A percentile compares a stretch with the other conserved stretches of the same genome.
These are phyloP conservation scores for Rhizopus delemar DNA, from an alignment of 371 early-diverging fungal species.

Conservation along the genomic window DNA sequence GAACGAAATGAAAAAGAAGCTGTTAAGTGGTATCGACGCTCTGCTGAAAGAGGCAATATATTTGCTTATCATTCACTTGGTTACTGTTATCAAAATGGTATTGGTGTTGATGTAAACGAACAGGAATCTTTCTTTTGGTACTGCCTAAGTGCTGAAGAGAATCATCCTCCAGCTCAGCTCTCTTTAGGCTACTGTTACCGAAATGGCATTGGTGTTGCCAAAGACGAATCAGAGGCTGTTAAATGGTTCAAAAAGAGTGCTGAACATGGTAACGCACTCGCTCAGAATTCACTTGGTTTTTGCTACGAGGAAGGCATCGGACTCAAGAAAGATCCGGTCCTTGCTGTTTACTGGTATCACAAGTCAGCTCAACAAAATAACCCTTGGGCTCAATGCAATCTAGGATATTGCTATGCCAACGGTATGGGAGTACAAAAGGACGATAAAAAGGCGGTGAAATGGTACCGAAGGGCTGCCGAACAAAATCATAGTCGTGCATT, in stretches of 20 bases:
- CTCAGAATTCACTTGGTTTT: conserved; percentile 83
- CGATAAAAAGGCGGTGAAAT: conserved; percentile 64
- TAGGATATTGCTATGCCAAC: conserved; percentile 85
- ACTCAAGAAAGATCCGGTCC: conserved; percentile 56
- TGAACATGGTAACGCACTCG: conserved; percentile 71
- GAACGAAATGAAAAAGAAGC: conserved; percentile 63
- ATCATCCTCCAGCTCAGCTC: conserved; percentile 71
- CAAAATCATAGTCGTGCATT: conserved; percentile 73
- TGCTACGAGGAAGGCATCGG: conserved; percentile 80
- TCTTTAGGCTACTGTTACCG: conserved; percentile 82
- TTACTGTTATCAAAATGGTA: conserved; percentile 88
- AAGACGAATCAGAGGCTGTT: conserved; percentile 63
- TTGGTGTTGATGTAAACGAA: conserved; percentile 70
- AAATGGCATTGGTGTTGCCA: conserved; percentile 69
- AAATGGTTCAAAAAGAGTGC: conserved; percentile 68
- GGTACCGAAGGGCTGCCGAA: conserved; percentile 70
- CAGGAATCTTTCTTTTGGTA: conserved; percentile 74
- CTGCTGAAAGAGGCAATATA: conserved; percentile 76
- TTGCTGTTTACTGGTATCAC: conserved; percentile 82
- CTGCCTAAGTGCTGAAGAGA: conserved; percentile 64
- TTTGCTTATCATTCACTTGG: conserved; percentile 84
- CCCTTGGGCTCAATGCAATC: conserved; percentile 84
- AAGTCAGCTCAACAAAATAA: conserved; percentile 79
- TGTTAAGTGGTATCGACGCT: conserved; percentile 64
- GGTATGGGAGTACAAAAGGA: conserved; percentile 73